A percentile compares a stretch with the other conserved stretches of the same genome.
Conservation (phyloP, 257 asterid genomes). For the Agastache rugosa region DNA sequence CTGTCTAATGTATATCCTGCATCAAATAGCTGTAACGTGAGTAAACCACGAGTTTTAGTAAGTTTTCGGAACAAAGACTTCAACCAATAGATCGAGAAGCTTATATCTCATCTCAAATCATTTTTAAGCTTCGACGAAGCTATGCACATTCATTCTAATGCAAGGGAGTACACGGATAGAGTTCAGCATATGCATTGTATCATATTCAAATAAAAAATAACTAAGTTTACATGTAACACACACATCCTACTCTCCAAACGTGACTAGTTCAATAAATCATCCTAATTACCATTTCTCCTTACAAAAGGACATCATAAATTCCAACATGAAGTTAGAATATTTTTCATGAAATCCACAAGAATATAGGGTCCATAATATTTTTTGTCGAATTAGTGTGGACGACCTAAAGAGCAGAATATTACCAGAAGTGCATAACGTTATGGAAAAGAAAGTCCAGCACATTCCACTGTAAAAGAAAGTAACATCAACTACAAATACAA, state of each 20-base stretch:
- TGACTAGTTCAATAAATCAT: constrained; percentile 34
- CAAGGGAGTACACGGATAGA: background rate
- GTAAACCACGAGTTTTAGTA: constrained; percentile 41
- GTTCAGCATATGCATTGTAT: background rate
- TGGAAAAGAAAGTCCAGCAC: constrained; percentile 21
- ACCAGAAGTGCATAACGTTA: constrained; percentile 20
- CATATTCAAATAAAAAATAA: background rate
- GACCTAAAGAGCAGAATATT: constrained; percentile 29
- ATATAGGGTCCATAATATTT: background rate
- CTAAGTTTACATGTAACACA: background rate
- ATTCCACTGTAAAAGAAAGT: constrained; percentile 17
- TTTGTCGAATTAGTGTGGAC: constrained; percentile 13
- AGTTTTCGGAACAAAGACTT: background rate
- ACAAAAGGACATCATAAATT: no score
- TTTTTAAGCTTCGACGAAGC: background rate
- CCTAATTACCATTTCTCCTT: background rate
- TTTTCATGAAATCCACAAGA: background rate
- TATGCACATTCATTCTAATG: background rate
- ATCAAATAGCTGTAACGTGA: constrained; percentile 54
- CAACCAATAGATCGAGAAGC: background rate
- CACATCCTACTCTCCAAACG: background rate
- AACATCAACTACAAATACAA: constrained; percentile 10
- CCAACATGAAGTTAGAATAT: background rate
- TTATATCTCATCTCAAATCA: background rate
- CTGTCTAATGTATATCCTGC: constrained; percentile 67